Percentiles rank a stretch among this genome's conserved stretches.
These are phyloP conservation scores for Rhizoclosmatium sp. DNA, from an alignment of 192 early-diverging fungal species.

Conservation along the genomic window DNA sequence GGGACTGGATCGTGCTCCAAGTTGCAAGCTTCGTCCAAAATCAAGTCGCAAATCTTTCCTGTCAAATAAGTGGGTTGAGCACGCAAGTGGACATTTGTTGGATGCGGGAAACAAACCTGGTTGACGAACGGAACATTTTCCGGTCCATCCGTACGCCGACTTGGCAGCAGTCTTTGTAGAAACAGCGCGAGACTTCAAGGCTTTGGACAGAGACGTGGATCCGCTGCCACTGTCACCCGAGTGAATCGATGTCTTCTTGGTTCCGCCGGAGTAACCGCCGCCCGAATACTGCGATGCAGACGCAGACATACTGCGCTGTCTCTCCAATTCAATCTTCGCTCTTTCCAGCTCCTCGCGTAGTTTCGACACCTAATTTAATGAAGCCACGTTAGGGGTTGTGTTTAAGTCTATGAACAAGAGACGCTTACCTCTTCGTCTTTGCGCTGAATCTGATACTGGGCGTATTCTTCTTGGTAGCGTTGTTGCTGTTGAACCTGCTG, in stretches of 20 bases:
- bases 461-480: background rate
- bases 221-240: background rate
- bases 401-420: too few relatives aligned
- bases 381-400: too few relatives aligned
- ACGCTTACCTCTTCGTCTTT: too few relatives aligned
- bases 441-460: too few relatives aligned
- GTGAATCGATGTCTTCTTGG: background rate
- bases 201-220: background rate
- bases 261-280: too few relatives aligned
- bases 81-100: too few relatives aligned
- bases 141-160: constrained; percentile 13
- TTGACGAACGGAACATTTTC: background rate
- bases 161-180: background rate
- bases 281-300: too few relatives aligned
- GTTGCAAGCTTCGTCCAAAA: constrained; percentile 32
- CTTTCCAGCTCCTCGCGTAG: background rate
- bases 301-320: background rate
- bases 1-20: constrained; percentile 2
- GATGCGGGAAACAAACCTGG: background rate
- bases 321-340: background rate
- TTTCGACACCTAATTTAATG: too few relatives aligned
- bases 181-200: background rate
- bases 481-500: background rate
- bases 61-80: too few relatives aligned
- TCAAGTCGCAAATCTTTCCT: constrained; percentile 18